phyloP scores from a whole-genome alignment of 176 grass and related monocot species.

The Olyra latifolia region DNA sequence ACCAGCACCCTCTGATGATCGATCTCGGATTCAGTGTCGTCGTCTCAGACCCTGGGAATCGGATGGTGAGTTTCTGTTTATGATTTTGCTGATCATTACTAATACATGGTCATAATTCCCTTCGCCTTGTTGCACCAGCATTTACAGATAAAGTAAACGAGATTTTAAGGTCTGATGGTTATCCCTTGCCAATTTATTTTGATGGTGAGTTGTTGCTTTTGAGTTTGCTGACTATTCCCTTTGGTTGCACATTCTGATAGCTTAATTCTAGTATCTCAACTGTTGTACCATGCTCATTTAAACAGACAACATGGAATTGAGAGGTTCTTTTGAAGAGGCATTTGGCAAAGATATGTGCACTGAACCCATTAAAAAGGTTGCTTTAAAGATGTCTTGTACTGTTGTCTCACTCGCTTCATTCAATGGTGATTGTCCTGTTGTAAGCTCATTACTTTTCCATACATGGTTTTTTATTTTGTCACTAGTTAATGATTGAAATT shows the following conservation, averaged over 20 bases:
- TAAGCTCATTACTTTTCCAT: background rate
- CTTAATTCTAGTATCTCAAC: background rate
- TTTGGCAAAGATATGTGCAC: background rate
- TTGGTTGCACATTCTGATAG: background rate
- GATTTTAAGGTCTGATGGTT: background rate
- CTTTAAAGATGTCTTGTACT: background rate
- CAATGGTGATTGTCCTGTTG: background rate
- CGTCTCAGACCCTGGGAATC: too few species aligned
- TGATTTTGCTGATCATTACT: background rate
- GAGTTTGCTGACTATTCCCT: background rate
- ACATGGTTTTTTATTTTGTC: background rate
- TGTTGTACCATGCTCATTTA: background rate
- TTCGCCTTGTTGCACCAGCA: background rate
- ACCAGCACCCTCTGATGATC: background rate
- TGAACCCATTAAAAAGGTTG: background rate
- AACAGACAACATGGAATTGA: background rate
- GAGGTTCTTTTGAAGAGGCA: conserved; percentile 3
- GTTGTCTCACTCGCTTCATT: conserved; percentile 16
- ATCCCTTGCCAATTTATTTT: background rate
- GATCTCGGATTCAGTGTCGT: background rate
- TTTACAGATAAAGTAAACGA: too few species aligned
- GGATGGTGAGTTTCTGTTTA: background rate
- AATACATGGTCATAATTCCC: background rate
- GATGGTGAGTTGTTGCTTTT: background rate
- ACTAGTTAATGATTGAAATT: background rate